phyloP scores from a whole-genome alignment of 2,329 filamentous ascomycete genomes.

The Dryadomyces quercus-mongolicae region DNA sequence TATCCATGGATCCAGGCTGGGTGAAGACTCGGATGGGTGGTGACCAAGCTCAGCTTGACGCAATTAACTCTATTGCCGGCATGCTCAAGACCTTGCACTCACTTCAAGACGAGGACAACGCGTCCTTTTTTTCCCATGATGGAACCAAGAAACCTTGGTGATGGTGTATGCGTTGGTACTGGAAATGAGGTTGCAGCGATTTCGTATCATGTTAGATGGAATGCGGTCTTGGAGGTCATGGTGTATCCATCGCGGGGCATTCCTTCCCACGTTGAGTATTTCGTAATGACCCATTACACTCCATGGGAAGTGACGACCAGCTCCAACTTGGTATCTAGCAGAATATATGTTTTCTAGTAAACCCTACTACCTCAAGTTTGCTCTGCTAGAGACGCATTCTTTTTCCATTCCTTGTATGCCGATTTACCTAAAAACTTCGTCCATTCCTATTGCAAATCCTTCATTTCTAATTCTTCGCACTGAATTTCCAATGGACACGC shows the following conservation, averaged over 20 bases:
- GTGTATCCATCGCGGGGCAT: no score
- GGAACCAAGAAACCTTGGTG: slow-evolving; percentile 17
- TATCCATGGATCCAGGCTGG: slow-evolving; percentile 22
- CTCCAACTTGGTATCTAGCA: background rate
- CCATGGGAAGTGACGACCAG: background rate
- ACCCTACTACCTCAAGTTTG: no score
- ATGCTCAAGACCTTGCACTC: slow-evolving; percentile 69
- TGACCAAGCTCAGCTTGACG: slow-evolving; percentile 15
- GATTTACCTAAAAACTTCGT: no score
- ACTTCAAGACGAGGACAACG: slow-evolving; percentile 40
- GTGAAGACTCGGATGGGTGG: slow-evolving; percentile 23
- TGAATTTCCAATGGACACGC: background rate
- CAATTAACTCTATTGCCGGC: slow-evolving; percentile 15
- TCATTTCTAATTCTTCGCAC: background rate
- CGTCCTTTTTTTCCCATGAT: slow-evolving; percentile 12
- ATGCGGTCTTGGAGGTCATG: no score
- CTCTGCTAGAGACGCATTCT: no score
- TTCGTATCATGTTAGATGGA: no score
- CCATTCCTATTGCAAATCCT: background rate
- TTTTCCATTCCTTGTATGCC: no score
- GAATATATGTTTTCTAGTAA: no score
- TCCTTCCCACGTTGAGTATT: no score
- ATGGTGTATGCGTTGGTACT: background rate
- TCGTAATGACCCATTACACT: no score
- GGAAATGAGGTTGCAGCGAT: no score